These are phyloP conservation scores for Cupressus sempervirens DNA, from an alignment of 75 land plant genomes.

Conservation along the genomic window DNA sequence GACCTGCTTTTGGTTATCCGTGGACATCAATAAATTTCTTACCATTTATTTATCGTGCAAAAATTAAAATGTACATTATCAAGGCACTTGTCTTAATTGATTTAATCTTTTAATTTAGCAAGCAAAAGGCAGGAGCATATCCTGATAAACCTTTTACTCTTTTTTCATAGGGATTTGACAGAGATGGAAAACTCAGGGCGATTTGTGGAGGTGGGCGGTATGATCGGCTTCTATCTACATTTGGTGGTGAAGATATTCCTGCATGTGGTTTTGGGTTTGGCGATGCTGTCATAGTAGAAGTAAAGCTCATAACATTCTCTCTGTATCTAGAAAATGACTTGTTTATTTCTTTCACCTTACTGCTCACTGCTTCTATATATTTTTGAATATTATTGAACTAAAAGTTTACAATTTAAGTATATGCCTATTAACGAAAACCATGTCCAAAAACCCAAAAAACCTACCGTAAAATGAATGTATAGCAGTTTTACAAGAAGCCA, in stretches of 20 bases:
- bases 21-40: not conserved
- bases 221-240: conserved; percentile 78
- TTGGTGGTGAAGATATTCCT: conserved; percentile 84
- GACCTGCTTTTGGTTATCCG: not conserved
- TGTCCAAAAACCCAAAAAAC: too few relatives aligned
- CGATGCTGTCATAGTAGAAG: conserved; percentile 97
- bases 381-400: too few relatives aligned
- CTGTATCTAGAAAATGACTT: not conserved
- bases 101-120: not conserved
- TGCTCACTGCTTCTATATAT: not conserved
- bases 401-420: too few relatives aligned
- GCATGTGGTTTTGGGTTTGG: conserved; percentile 99
- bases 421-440: too few relatives aligned
- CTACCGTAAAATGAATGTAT: too few relatives aligned
- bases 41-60: not conserved
- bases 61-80: not conserved
- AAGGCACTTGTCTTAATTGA: not conserved
- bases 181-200: conserved; percentile 80
- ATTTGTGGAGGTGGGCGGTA: conserved; percentile 99
- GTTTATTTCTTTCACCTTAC: not conserved
- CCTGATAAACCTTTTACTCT: not conserved
- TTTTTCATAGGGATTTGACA: conserved; percentile 77
- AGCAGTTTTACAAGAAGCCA: too few relatives aligned
- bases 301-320: conserved; percentile 23
- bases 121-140: not conserved